Conservation (phyloP, 495 filamentous ascomycete genomes). For the Jackrogersella multiformis region DNA sequence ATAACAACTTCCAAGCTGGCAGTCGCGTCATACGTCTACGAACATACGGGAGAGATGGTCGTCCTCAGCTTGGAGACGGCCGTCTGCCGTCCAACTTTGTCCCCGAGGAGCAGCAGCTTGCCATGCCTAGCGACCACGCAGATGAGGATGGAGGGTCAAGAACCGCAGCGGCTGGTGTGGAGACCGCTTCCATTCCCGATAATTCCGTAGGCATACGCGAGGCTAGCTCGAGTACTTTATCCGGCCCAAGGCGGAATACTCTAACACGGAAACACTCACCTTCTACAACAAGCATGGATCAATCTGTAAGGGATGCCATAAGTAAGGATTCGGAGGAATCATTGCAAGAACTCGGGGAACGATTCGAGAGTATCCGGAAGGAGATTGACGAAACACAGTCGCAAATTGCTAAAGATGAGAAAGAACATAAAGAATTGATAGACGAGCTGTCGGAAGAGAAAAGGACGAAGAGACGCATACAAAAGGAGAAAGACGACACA, state of each 20-base stretch:
- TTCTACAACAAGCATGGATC: constrained; percentile 68
- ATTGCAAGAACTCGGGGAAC: constrained; percentile 69
- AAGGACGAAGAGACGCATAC: constrained; percentile 74
- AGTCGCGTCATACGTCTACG: constrained; percentile 84
- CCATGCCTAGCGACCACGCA: constrained; percentile 47
- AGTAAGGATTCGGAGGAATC: constrained; percentile 55
- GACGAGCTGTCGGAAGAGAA: constrained; percentile 77
- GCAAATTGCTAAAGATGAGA: constrained; percentile 69
- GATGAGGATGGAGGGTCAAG: constrained; percentile 53
- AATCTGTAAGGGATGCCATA: constrained; percentile 57
- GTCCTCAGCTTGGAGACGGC: constrained; percentile 63
- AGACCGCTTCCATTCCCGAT: constrained; percentile 64
- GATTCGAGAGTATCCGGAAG: constrained; percentile 73
- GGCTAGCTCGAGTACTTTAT: constrained; percentile 60
- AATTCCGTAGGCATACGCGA: constrained; percentile 67
- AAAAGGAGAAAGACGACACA: constrained; percentile 86
- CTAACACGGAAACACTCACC: constrained; percentile 81
- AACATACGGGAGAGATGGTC: constrained; percentile 65
- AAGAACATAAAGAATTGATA: constrained; percentile 71
- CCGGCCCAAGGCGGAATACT: constrained; percentile 69
- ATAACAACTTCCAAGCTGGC: constrained; percentile 88
- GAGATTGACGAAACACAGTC: constrained; percentile 70
- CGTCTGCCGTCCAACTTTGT: constrained; percentile 63
- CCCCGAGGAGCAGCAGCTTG: constrained; percentile 55
- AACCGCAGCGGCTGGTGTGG: constrained; percentile 57